A percentile compares a stretch with the other conserved stretches of the same genome.
Conservation (phyloP, 805 yeast species). For the Suhomyces pyralidae region DNA sequence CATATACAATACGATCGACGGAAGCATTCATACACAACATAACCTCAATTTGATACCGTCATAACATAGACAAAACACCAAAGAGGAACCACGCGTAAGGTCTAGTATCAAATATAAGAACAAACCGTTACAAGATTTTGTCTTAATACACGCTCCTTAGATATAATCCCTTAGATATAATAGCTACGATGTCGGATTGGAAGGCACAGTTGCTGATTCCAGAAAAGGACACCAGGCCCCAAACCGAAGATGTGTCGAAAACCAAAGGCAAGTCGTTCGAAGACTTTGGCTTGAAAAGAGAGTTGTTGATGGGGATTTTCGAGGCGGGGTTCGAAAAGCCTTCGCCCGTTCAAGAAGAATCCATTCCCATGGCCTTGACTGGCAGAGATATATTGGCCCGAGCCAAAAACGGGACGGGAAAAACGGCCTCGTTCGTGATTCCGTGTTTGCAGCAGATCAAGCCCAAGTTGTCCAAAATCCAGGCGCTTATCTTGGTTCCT, state of each 20-base stretch:
- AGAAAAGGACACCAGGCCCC: slow-evolving; percentile 85
- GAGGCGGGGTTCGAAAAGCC: slow-evolving; percentile 99
- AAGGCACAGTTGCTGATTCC: slow-evolving; percentile 74
- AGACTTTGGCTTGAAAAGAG: slow-evolving; percentile 87
- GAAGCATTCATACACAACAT: not conserved
- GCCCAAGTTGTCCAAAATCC: slow-evolving; percentile 80
- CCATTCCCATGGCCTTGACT: slow-evolving; percentile 91
- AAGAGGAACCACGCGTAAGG: no score
- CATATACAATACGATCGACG: not conserved
- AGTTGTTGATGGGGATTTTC: slow-evolving; percentile 94
- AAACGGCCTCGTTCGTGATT: slow-evolving; percentile 94
- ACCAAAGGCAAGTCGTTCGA: slow-evolving; percentile 91
- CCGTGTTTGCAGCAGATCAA: slow-evolving; percentile 88
- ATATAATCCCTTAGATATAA: not conserved
- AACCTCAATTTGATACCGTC: not conserved
- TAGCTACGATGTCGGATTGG: slow-evolving; percentile 45
- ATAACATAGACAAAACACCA: no score
- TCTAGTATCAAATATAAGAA: no score
- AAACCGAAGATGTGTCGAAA: slow-evolving; percentile 91
- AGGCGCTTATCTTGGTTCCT: slow-evolving; percentile 91
- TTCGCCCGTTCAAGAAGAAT: slow-evolving; percentile 95
- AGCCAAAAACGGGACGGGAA: slow-evolving; percentile 98
- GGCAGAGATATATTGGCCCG: slow-evolving; percentile 96
- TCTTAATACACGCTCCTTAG: not conserved
- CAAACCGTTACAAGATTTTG: no score